Evolutionary conservation across 305 asterid genomes (phyloP).

Genomic region (Fraxinus latifolia): DNA sequence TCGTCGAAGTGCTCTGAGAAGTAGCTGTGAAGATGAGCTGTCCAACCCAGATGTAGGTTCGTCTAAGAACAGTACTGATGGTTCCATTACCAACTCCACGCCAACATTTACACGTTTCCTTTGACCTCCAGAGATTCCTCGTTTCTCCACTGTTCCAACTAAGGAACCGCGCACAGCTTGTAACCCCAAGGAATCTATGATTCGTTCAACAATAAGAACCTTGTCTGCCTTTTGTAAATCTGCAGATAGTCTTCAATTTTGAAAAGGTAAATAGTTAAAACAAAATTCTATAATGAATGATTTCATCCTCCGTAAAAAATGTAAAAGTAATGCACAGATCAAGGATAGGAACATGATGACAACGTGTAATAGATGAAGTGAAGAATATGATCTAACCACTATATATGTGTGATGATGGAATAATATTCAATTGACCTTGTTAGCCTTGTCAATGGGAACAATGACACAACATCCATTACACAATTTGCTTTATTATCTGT

Average conservation of each 20-base stretch:
- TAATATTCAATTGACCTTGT: not conserved
- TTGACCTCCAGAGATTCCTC: constrained; percentile 98
- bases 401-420: not conserved
- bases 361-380: not conserved
- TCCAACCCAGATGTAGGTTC: constrained; percentile 98
- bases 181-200: constrained; percentile 81
- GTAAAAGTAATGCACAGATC: constrained; percentile 16
- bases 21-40: constrained; percentile 91
- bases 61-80: constrained; percentile 81
- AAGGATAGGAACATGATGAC: not conserved
- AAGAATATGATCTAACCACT: not conserved
- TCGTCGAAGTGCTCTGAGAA: constrained; percentile 84
- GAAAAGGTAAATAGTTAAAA: constrained; percentile 39
- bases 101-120: constrained; percentile 98
- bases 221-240: constrained; percentile 85
- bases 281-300: constrained; percentile 23
- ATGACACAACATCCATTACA: not conserved
- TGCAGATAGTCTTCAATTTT: constrained; percentile 73
- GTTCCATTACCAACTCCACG: constrained; percentile 92
- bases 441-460: not conserved
- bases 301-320: not conserved
- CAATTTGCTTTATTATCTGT: not conserved
- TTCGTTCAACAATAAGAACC: constrained; percentile 87
- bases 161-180: constrained; percentile 78
- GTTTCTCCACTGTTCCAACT: constrained; percentile 93